Percentiles rank a stretch among this genome's conserved stretches.
Evolutionary conservation across 208 protist species (phyloP).

Genomic region (Leishmania guyanensis): DNA sequence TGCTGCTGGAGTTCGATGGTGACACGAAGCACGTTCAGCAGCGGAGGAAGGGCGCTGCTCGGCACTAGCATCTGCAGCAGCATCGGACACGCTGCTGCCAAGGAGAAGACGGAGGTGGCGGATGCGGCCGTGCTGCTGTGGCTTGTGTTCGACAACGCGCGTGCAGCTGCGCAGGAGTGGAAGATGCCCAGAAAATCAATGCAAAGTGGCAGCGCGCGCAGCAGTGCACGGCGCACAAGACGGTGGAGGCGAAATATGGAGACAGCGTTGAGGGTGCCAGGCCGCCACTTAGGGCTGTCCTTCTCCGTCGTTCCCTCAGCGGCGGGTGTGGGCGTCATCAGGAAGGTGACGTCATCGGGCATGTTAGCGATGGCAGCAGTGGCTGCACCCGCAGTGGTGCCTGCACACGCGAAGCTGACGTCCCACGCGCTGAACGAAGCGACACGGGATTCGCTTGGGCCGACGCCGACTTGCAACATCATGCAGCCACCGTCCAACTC

Average conservation of each 20-base stretch:
- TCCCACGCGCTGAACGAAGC: constrained; percentile 39
- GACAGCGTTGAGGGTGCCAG: constrained; percentile 31
- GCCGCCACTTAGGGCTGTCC: constrained; percentile 18
- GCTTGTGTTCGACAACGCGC: not conserved
- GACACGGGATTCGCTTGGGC: constrained; percentile 34
- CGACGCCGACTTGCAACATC: constrained; percentile 40
- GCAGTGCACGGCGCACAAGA: constrained; percentile 41
- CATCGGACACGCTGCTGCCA: constrained; percentile 36
- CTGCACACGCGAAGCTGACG: constrained; percentile 26
- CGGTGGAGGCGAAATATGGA: constrained; percentile 52
- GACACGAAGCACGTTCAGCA: constrained; percentile 25
- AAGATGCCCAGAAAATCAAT: constrained; percentile 31
- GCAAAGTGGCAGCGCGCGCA: constrained; percentile 47
- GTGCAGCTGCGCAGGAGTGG: not conserved
- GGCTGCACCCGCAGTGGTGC: not conserved
- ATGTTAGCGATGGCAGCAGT: not conserved
- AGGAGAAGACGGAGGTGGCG: constrained; percentile 11
- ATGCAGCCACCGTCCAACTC: not conserved
- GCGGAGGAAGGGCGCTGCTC: constrained; percentile 22
- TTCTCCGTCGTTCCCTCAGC: not conserved
- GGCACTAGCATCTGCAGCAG: constrained; percentile 49
- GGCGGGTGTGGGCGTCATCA: constrained; percentile 11
- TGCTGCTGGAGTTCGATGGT: not conserved
- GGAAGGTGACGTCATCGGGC: constrained; percentile 29
- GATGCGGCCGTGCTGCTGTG: not conserved